Evolutionary conservation across 2,329 filamentous ascomycete genomes (phyloP), one percentile per base, ranked within the genome.

Genomic region (Penicillium corylophilum): DNA sequence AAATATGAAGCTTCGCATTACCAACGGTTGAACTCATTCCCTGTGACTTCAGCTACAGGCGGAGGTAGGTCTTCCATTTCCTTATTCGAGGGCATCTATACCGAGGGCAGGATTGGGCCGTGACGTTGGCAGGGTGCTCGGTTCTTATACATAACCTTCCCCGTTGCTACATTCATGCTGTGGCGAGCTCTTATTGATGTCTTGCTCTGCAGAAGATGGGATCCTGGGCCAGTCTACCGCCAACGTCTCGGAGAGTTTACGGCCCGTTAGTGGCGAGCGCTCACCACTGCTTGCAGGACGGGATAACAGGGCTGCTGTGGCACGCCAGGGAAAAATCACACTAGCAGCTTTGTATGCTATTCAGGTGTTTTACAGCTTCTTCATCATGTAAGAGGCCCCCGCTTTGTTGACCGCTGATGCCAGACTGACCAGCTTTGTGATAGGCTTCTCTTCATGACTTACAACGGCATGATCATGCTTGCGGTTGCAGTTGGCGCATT

Each of bases 361-460:
- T 46, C 94, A 99, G 78, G 95, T 94, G 62, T 97, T 97, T 73
- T 99, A 99, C 73, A 95, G 92, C 42, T 97, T 99, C 68, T 97
- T 99, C 81, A 92, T 99, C 70, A 99, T 99, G 94, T 96, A 72
- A 85, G 93, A 86, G 24, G 8, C 41, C 48, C 18, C 26, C 2
- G 6, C 5, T 33, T 43, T 8, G 2, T 22, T 10, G 16, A 5
- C 15, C 24, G 26, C 41, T 9, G 36, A 16, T 26, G 28, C 20
- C 29, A 45, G 20, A 10, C 28, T 29, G 16, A 28, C 42, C 18
- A 18, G 35, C 16, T 29, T 29, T 42, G 31, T 28, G 52, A 5
- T 53, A 97, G 93, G 94, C 80, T 99, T 55, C 76, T 99, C 20
- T 99, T 99, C 75, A 99, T 99, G 94, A 99, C 94, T n/a, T 99